A percentile compares a stretch with the other conserved stretches of the same genome.
Evolutionary conservation across 352 stramenopile genomes (phyloP).

Genomic region (Phytophthora constricta): DNA sequence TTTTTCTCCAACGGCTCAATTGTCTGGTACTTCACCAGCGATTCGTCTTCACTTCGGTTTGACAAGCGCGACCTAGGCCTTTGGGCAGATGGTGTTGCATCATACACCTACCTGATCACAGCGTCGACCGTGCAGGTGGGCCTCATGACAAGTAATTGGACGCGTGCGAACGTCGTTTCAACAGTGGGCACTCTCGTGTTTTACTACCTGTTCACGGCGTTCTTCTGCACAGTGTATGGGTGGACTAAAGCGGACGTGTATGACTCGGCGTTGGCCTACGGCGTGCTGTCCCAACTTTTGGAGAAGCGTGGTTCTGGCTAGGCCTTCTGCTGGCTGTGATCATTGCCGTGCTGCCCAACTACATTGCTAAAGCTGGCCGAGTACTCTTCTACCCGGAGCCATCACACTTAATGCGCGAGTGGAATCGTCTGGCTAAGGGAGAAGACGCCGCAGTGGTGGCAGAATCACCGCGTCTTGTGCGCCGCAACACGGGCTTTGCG

Average conservation of each 20-base stretch:
- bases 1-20: slow-evolving; percentile 89
- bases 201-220: slow-evolving; percentile 86
- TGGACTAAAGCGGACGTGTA: slow-evolving; percentile 82
- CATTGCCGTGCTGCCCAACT: slow-evolving; percentile 78
- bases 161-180: slow-evolving; percentile 67
- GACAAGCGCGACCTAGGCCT: slow-evolving; percentile 76
- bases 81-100: slow-evolving; percentile 81
- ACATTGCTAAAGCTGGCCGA: slow-evolving; percentile 84
- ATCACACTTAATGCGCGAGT: slow-evolving; percentile 90
- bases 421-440: slow-evolving; percentile 86
- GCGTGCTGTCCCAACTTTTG: slow-evolving; percentile 68
- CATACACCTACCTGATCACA: slow-evolving; percentile 89
- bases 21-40: slow-evolving; percentile 81
- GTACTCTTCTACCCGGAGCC: slow-evolving; percentile 90
- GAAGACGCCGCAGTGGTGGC: slow-evolving; percentile 63
- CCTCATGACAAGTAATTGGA: slow-evolving; percentile 92
- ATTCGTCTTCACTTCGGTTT: slow-evolving; percentile 59
- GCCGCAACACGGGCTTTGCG: slow-evolving; percentile 87
- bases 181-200: slow-evolving; percentile 87
- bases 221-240: slow-evolving; percentile 83
- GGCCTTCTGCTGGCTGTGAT: slow-evolving; percentile 69
- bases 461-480: slow-evolving; percentile 79
- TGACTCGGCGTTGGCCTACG: slow-evolving; percentile 78
- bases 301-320: slow-evolving; percentile 87
- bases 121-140: slow-evolving; percentile 86